Evolutionary conservation across 805 yeast species (phyloP).

Genomic region (Debaryomyces prosopidis): DNA sequence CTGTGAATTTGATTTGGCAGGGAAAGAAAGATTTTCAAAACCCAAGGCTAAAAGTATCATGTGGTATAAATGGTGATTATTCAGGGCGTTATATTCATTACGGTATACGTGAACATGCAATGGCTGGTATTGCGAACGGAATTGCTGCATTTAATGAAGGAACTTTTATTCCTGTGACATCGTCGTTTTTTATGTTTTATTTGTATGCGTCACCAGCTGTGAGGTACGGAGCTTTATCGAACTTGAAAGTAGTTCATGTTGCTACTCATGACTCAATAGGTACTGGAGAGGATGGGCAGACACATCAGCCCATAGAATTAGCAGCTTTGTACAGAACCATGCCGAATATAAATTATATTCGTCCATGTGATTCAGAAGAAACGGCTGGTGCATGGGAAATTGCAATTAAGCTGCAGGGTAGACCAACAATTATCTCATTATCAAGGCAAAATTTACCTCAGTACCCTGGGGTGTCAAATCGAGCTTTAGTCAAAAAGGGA

Average conservation of each 20-base stretch:
- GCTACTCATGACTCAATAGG: constrained; percentile 62
- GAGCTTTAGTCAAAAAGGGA: constrained; percentile 21
- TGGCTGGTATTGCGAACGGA: constrained; percentile 33
- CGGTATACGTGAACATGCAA: constrained; percentile 36
- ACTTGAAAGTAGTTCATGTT: constrained; percentile 48
- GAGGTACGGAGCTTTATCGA: constrained; percentile 48
- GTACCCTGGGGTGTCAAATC: constrained; percentile 18
- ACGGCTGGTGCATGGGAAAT: constrained; percentile 46
- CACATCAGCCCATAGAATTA: constrained; percentile 57
- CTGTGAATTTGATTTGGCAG: constrained; percentile 29
- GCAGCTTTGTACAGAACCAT: constrained; percentile 51
- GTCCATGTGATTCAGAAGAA: constrained; percentile 57
- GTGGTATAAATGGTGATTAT: constrained; percentile 29
- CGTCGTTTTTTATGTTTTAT: constrained; percentile 37
- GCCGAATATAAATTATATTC: constrained; percentile 50
- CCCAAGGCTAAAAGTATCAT: constrained; percentile 17
- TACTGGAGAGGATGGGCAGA: constrained; percentile 60
- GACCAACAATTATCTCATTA: constrained; percentile 21
- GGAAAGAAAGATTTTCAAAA: constrained; percentile 29
- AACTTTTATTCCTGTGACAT: constrained; percentile 37
- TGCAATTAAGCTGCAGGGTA: constrained; percentile 20
- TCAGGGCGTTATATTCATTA: constrained; percentile 30
- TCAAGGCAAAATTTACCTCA: constrained; percentile 29
- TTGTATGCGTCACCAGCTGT: constrained; percentile 54
- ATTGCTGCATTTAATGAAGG: constrained; percentile 33